Base-by-base conservation (phyloP, 495 filamentous ascomycete genomes). In the Aspergillus homomorphus region DNA sequence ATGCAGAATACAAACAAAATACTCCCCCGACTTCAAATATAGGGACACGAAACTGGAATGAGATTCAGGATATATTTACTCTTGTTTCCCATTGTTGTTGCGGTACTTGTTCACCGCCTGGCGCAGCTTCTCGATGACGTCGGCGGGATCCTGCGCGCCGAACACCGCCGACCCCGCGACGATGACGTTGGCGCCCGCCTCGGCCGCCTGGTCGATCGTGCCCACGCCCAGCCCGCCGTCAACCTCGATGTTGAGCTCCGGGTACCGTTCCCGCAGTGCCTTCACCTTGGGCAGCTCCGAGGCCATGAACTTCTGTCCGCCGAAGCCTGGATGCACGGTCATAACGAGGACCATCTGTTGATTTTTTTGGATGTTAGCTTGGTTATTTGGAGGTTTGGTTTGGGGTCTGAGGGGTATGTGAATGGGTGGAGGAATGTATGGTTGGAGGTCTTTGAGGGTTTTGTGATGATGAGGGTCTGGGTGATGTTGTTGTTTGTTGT, bases 91-190 rank as follows among this genome's bases (percentile, higher is more conserved):
- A n/a, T n/a, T n/a, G n/a, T n/a, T n/a, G n/a, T n/a, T n/a, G n/a
- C 62, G 44, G 16, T 62, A 77, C 65, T 77, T 82, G 51, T 97
- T 84, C 0, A 98, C 92, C 0, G 90, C 81, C 24, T 89, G 84
- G 63, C 91, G 83, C 68, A 98, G 73, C 69, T 87, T 80, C 18
- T 74, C 71, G 69, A 98, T 96, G 16, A 98, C 92, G 56, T 91
- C 89, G 19, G 77, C 84, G 0, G 94, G 93, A 64, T 95, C 89
- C 67, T 88, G 77, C 15, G 95, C 95, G 14, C 93, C 93, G 73
- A 98, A 98, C 43, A 98, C 89, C 4, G 94, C 95, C 62, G 89
- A 94, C n/a, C 94, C 94, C 8, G 94, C 95, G 33, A 98, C 94
- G 66, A 98, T 98, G 52, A 98, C 94, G 66, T 98, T 98, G 38